A percentile compares a stretch with the other conserved stretches of the same genome.
phyloP scores from a whole-genome alignment of 441 rosid species.

The Cnidoscolus chayamansa region DNA sequence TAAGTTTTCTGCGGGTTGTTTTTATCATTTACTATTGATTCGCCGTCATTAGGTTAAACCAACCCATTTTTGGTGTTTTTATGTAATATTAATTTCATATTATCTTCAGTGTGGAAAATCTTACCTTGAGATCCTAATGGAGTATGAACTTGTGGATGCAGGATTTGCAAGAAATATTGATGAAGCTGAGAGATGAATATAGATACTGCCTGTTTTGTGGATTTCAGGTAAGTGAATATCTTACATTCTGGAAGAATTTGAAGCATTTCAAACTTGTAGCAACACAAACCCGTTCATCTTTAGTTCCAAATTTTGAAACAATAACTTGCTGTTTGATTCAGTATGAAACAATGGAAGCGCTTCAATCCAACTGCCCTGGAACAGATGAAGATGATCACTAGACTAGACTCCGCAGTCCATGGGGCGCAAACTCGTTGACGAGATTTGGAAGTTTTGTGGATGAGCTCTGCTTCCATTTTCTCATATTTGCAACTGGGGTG shows the following conservation, averaged over 20 bases:
- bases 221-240: slow-evolving; percentile 46
- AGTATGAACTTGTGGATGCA: slow-evolving; percentile 36
- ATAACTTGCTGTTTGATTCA: slow-evolving; percentile 32
- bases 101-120: neutral
- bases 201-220: slow-evolving; percentile 85
- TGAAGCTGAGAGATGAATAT: slow-evolving; percentile 72
- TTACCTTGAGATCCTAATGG: neutral
- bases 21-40: neutral
- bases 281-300: neutral
- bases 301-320: slow-evolving; percentile 2
- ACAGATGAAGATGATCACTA: slow-evolving; percentile 80
- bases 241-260: neutral
- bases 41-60: neutral
- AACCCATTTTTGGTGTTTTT: no score
- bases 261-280: neutral
- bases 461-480: no score
- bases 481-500: neutral
- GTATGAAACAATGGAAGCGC: slow-evolving; percentile 82
- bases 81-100: neutral
- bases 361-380: slow-evolving; percentile 77
- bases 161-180: slow-evolving; percentile 73
- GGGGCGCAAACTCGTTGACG: no score
- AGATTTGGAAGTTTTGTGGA: no score
- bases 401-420: neutral
- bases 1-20: no score